phyloP scores from a whole-genome alignment of 192 early-diverging fungal species.

The Chytriomyces sp. region DNA sequence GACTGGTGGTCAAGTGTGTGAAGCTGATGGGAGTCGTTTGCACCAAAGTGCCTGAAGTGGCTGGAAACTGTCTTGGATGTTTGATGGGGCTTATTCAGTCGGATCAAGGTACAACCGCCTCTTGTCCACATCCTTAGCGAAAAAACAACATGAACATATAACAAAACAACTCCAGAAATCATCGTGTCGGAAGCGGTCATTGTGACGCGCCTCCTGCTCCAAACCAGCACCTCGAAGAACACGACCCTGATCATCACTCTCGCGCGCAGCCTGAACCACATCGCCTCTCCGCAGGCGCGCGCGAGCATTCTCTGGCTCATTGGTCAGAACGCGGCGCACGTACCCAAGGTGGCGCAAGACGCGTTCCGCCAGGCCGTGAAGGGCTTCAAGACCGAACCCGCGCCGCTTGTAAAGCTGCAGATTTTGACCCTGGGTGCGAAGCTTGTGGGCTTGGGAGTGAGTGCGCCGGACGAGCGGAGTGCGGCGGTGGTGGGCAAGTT shows the following conservation, averaged over 20 bases:
- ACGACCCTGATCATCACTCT: constrained; percentile 43
- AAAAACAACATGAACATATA: no score
- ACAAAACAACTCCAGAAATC: constrained; percentile 52
- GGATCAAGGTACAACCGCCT: constrained; percentile 25
- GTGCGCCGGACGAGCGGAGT: constrained; percentile 1
- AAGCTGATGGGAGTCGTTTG: constrained; percentile 25
- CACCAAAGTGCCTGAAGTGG: constrained; percentile 23
- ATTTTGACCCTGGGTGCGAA: constrained; percentile 80
- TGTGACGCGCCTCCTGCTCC: constrained; percentile 70
- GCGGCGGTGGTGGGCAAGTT: constrained; percentile 38
- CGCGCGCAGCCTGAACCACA: constrained; percentile 61
- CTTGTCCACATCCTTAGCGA: background rate
- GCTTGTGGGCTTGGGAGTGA: constrained; percentile 44
- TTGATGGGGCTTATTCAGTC: constrained; percentile 32
- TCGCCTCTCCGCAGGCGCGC: constrained; percentile 72
- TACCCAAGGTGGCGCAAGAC: constrained; percentile 75
- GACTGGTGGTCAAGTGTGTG: constrained; percentile 61
- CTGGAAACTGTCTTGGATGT: constrained; percentile 58
- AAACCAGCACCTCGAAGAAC: constrained; percentile 20
- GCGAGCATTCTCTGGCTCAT: constrained; percentile 88
- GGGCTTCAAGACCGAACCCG: constrained; percentile 53
- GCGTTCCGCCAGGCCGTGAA: constrained; percentile 77
- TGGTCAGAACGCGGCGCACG: constrained; percentile 70
- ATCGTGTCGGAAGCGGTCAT: constrained; percentile 77
- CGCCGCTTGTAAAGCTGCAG: constrained; percentile 75